These are phyloP conservation scores for Ophiostoma sp. DNA, from an alignment of 2,329 filamentous ascomycete genomes.

Conservation along the genomic window DNA sequence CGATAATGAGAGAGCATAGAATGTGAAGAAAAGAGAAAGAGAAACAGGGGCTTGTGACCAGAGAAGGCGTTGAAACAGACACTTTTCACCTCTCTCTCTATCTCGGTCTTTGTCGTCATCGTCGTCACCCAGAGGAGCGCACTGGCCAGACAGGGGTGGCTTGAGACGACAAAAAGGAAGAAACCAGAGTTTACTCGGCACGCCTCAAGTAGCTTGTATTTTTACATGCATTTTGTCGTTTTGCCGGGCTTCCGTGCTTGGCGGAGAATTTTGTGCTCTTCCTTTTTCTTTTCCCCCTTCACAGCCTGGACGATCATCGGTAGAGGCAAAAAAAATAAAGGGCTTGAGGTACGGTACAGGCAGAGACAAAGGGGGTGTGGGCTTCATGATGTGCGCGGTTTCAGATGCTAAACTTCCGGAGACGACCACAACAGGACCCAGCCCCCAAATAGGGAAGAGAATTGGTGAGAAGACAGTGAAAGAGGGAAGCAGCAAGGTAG, in stretches of 20 bases:
- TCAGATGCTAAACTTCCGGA: constrained; percentile 24
- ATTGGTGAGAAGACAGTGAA: not conserved
- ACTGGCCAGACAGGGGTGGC: not conserved
- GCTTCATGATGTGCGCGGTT: constrained; percentile 18
- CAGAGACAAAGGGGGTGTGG: not conserved
- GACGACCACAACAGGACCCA: not conserved
- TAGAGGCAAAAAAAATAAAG: too few species aligned
- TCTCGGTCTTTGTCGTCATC: not conserved
- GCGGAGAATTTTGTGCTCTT: not conserved
- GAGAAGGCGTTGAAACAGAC: not conserved
- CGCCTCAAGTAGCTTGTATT: not conserved
- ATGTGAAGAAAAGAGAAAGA: not conserved
- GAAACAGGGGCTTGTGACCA: not conserved
- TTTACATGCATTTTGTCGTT: not conserved
- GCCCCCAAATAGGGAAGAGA: not conserved
- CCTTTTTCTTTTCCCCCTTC: not conserved
- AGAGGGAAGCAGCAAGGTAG: too few species aligned
- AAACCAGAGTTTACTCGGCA: not conserved
- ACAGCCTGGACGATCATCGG: not conserved
- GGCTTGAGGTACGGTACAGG: not conserved
- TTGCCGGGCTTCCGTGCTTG: constrained; percentile 21
- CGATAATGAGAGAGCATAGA: not conserved
- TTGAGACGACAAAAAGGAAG: not conserved
- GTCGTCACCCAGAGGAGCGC: not conserved
- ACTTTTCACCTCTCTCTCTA: not conserved